Conservation (phyloP, 2,329 filamentous ascomycete genomes). For the Graphilbum sp. region DNA sequence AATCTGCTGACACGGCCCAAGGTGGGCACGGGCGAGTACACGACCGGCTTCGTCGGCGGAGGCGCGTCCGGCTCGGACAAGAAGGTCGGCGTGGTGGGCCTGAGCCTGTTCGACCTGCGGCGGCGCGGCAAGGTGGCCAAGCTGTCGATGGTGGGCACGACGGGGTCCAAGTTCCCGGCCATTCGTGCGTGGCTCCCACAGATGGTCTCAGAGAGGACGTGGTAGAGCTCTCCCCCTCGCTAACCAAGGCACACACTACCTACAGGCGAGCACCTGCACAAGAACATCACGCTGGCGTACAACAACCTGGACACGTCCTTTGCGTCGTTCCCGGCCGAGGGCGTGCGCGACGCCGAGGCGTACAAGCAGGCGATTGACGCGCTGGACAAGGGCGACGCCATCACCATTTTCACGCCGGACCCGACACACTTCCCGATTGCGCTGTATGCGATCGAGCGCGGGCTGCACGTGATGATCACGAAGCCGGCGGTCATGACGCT, state of each 20-base stretch:
- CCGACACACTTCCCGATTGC: conserved; percentile 87
- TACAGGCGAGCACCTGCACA: conserved; percentile 61
- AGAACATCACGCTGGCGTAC: conserved; percentile 79
- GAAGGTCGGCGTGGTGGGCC: conserved; percentile 84
- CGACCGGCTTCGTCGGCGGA: conserved; percentile 79
- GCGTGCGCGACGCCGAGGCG: conserved; percentile 56
- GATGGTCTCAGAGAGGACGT: no score
- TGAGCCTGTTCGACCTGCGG: conserved; percentile 79
- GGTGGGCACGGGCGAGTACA: conserved; percentile 93
- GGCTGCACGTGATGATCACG: conserved; percentile 82
- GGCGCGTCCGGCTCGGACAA: conserved; percentile 80
- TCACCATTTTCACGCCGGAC: conserved; percentile 93
- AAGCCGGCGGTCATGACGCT: conserved; percentile 85
- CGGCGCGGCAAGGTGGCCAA: conserved; percentile 75
- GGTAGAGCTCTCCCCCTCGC: not conserved
- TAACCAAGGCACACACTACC: conserved; percentile 1
- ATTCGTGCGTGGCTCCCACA: conserved; percentile 47
- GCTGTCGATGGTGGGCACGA: conserved; percentile 78
- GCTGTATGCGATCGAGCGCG: conserved; percentile 74
- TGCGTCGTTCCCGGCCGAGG: conserved; percentile 63
- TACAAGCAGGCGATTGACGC: conserved; percentile 84
- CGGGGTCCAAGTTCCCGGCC: conserved; percentile 76
- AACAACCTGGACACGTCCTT: conserved; percentile 81
- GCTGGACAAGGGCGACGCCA: conserved; percentile 65
- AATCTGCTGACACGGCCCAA: conserved; percentile 13